A percentile compares a stretch with the other conserved stretches of the same genome.
Evolutionary conservation across 2,329 filamentous ascomycete genomes (phyloP).

Genomic region (Apiospora arundinis): DNA sequence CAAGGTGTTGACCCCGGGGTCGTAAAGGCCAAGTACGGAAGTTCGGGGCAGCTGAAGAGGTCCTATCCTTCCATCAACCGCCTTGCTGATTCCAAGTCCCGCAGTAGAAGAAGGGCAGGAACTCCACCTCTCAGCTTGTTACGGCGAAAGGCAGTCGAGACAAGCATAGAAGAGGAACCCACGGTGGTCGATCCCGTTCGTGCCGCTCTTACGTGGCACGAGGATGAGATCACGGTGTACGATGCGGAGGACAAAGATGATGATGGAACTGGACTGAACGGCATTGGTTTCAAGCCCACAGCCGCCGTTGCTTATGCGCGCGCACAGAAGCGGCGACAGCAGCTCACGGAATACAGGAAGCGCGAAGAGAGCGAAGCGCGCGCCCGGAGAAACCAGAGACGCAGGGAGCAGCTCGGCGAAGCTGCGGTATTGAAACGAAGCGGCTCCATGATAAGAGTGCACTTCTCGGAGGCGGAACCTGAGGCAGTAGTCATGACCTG

Average conservation of each 20-base stretch:
- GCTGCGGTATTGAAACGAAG: conserved; percentile 33
- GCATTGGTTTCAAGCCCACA: conserved; percentile 70
- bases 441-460: conserved; percentile 39
- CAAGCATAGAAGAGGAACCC: conserved; percentile 37
- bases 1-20: conserved; percentile 32
- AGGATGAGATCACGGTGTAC: conserved; percentile 72
- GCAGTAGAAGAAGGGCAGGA: conserved; percentile 35
- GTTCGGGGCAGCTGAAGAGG: conserved; percentile 37
- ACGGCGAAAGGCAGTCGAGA: conserved; percentile 30
- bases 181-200: conserved; percentile 59
- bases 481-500: conserved; percentile 38
- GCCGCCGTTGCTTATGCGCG: conserved; percentile 65
- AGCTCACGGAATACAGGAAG: conserved; percentile 67
- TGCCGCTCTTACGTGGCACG: conserved; percentile 69
- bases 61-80: conserved; percentile 48
- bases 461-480: conserved; percentile 40
- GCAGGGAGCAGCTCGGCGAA: conserved; percentile 45
- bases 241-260: conserved; percentile 70
- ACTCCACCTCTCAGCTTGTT: conserved; percentile 35
- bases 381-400: conserved; percentile 58
- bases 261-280: conserved; percentile 71
- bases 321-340: conserved; percentile 62
- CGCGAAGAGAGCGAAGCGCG: conserved; percentile 67
- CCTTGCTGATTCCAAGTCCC: conserved; percentile 47
- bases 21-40: conserved; percentile 23